phyloP scores from a whole-genome alignment of 192 early-diverging fungal species.

The Entomortierella chlamydospora region DNA sequence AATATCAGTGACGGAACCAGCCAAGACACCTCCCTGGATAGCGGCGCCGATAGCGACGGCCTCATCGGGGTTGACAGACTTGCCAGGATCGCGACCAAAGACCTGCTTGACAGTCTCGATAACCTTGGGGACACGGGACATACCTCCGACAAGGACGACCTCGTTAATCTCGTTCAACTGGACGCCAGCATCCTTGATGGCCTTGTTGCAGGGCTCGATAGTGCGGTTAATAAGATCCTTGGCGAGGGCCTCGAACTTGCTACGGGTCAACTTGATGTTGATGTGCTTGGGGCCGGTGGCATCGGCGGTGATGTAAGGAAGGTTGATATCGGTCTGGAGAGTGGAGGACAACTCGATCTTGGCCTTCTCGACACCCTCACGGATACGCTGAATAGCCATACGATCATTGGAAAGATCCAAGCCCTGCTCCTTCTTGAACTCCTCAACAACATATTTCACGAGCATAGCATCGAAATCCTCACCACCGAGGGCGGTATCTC shows the following conservation, averaged over 20 bases:
- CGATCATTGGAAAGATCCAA: constrained; percentile 89
- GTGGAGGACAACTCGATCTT: constrained; percentile 98
- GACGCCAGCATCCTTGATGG: constrained; percentile 94
- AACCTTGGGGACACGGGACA: constrained; percentile 97
- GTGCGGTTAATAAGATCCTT: constrained; percentile 88
- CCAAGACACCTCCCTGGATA: constrained; percentile 95
- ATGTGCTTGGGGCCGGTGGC: constrained; percentile 95
- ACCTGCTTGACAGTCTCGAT: constrained; percentile 86
- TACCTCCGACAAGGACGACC: constrained; percentile 97
- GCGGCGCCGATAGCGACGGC: constrained; percentile 97
- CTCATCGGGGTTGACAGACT: constrained; percentile 97
- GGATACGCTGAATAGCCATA: constrained; percentile 96
- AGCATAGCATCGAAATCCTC: constrained; percentile 82
- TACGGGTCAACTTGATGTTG: constrained; percentile 92
- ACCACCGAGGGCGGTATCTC: constrained; percentile 90
- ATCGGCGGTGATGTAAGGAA: constrained; percentile 96
- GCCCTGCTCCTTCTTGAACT: constrained; percentile 93
- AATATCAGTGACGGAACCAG: constrained; percentile 92
- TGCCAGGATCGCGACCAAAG: constrained; percentile 91
- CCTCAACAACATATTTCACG: constrained; percentile 83
- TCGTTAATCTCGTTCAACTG: constrained; percentile 86
- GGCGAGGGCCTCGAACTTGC: constrained; percentile 89
- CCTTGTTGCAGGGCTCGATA: constrained; percentile 93
- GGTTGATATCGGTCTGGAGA: constrained; percentile 93
- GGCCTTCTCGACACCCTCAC: constrained; percentile 97